Evolutionary conservation across 768 basidiomycete species (phyloP).

Genomic region (Kwoniella europaea): DNA sequence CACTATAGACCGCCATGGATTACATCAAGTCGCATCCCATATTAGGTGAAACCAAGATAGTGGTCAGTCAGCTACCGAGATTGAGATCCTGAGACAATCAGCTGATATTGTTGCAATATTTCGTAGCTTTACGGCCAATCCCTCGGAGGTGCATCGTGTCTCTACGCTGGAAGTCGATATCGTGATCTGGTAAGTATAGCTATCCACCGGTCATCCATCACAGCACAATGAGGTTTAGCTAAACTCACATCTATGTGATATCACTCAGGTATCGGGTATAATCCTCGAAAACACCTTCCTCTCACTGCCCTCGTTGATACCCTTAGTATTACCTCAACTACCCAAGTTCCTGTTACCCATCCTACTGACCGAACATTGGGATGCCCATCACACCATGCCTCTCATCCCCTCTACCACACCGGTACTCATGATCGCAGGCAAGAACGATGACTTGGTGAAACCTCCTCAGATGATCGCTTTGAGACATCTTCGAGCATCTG

Average conservation of each 20-base stretch:
- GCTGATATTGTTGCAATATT: too few species aligned
- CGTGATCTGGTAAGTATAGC: constrained; percentile 65
- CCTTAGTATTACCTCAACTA: constrained; percentile 74
- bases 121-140: constrained; percentile 60
- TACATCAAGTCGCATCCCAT: constrained; percentile 70
- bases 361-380: constrained; percentile 77
- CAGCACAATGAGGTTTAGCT: not conserved
- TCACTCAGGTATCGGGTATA: constrained; percentile 70
- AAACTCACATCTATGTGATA: not conserved
- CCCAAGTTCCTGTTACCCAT: constrained; percentile 73
- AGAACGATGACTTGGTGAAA: constrained; percentile 73
- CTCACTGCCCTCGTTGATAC: constrained; percentile 80
- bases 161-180: constrained; percentile 82
- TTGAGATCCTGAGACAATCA: too few species aligned
- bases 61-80: constrained; percentile 57
- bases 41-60: constrained; percentile 71
- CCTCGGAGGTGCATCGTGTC: constrained; percentile 83
- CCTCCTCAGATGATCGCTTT: constrained; percentile 70
- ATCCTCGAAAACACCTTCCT: constrained; percentile 94
- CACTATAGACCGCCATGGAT: constrained; percentile 65
- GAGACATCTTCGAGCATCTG: constrained; percentile 32
- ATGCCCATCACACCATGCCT: constrained; percentile 71
- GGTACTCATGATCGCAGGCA: constrained; percentile 81
- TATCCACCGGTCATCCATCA: too few species aligned
- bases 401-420: constrained; percentile 61